Evolutionary conservation across 2,329 filamentous ascomycete species (phyloP).

Genomic region (Xylaria sp.): DNA sequence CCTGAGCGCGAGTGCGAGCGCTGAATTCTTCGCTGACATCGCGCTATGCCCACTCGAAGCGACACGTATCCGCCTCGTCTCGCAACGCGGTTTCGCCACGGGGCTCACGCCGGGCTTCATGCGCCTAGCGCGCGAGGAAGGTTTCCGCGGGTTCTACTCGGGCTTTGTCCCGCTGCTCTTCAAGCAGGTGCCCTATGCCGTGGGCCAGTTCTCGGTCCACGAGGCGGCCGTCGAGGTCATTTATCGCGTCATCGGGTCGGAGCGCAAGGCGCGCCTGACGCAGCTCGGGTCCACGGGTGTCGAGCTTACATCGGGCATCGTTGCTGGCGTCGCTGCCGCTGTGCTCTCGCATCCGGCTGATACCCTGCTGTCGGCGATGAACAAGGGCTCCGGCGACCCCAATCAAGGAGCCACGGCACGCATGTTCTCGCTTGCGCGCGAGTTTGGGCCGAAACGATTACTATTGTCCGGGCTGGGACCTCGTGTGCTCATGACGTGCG

Average conservation of each 20-base stretch:
- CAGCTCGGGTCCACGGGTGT: slow-evolving; percentile 77
- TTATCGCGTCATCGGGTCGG: slow-evolving; percentile 70
- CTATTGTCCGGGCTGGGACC: slow-evolving; percentile 56
- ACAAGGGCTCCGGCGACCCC: slow-evolving; percentile 58
- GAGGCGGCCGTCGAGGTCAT: slow-evolving; percentile 83
- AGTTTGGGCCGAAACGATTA: slow-evolving; percentile 57
- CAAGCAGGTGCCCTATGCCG: slow-evolving; percentile 92
- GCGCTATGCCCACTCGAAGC: slow-evolving; percentile 91
- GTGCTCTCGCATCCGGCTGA: slow-evolving; percentile 90
- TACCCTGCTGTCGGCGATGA: slow-evolving; percentile 60
- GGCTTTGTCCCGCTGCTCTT: slow-evolving; percentile 86
- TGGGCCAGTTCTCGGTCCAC: slow-evolving; percentile 93
- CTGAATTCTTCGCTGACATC: slow-evolving; percentile 77
- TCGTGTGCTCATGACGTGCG: slow-evolving; percentile 59
- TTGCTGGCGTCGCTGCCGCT: slow-evolving; percentile 87
- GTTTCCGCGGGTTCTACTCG: slow-evolving; percentile 83
- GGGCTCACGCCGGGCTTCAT: slow-evolving; percentile 74
- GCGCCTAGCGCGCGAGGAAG: slow-evolving; percentile 78
- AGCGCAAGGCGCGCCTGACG: slow-evolving; percentile 70
- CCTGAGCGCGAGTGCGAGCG: slow-evolving; percentile 71
- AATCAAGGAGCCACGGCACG: slow-evolving; percentile 54
- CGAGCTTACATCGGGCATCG: slow-evolving; percentile 84
- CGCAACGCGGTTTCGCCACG: slow-evolving; percentile 76
- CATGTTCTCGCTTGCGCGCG: slow-evolving; percentile 57
- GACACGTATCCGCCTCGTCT: slow-evolving; percentile 78